These are phyloP conservation scores for Pochonia chlamydosporia DNA, from an alignment of 2,329 filamentous ascomycete species.

Conservation along the genomic window DNA sequence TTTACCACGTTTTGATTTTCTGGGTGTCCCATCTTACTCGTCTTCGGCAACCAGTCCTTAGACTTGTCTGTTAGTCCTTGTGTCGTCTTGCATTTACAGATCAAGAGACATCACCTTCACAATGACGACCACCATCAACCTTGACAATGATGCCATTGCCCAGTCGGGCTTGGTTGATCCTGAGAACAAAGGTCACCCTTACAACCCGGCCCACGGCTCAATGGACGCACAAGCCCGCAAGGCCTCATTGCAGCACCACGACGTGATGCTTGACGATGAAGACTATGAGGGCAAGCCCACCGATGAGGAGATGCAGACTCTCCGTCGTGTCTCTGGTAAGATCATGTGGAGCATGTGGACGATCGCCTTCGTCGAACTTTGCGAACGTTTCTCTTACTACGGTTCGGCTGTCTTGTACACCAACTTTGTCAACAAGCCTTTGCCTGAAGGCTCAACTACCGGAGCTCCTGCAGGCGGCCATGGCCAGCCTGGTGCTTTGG, in stretches of 20 bases:
- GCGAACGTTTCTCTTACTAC: constrained; percentile 75
- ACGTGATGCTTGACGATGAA: constrained; percentile 17
- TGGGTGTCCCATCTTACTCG: neutral
- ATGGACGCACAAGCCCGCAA: constrained; percentile 17
- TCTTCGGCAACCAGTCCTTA: neutral
- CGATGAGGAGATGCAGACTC: constrained; percentile 53
- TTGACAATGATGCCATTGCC: constrained; percentile 31
- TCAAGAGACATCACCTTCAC: constrained; percentile 3
- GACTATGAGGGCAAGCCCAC: constrained; percentile 43
- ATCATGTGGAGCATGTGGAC: constrained; percentile 63
- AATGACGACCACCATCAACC: constrained; percentile 29
- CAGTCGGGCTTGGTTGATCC: constrained; percentile 24
- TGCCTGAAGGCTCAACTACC: constrained; percentile 48
- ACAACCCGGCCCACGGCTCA: constrained; percentile 20
- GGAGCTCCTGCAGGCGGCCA: constrained; percentile 36
- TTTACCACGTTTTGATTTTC: neutral
- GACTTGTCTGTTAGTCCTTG: neutral
- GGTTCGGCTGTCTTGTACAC: constrained; percentile 64
- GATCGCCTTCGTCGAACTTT: constrained; percentile 67
- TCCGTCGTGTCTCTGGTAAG: constrained; percentile 58
- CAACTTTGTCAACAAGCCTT: constrained; percentile 55
- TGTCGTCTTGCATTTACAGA: neutral
- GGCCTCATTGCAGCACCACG: constrained; percentile 11
- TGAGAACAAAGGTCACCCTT: constrained; percentile 22
- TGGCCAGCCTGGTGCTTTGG: constrained; percentile 45